phyloP scores from a whole-genome alignment of 306 rosid species.

The Vigna nakashimae region DNA sequence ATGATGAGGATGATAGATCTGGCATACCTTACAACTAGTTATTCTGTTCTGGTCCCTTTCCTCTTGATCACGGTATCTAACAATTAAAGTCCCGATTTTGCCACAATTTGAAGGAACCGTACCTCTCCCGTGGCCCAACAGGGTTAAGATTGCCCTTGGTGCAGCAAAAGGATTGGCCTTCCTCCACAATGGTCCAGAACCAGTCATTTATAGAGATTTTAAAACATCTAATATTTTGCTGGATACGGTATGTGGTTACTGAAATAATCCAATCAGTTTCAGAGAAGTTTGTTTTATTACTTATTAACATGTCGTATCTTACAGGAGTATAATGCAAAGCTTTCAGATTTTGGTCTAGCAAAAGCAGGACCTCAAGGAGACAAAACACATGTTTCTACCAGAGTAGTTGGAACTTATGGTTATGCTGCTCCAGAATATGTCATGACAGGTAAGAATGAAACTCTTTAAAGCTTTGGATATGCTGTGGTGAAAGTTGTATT shows the following conservation, averaged over 20 bases:
- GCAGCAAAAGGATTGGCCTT: conserved; percentile 98
- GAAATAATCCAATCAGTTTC: not conserved
- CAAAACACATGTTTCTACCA: conserved; percentile 94
- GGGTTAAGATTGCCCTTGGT: conserved; percentile 92
- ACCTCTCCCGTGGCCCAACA: conserved; percentile 94
- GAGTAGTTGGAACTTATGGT: conserved; percentile 97
- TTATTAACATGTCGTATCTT: conserved; percentile 40
- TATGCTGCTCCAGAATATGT: conserved; percentile 98
- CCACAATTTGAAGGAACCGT: conserved; percentile 78
- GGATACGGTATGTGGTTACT: conserved; percentile 72
- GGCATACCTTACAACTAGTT: not conserved
- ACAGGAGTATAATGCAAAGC: conserved; percentile 96
- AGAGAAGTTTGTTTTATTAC: not conserved
- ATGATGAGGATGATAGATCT: conserved; percentile 34
- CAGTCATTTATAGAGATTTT: conserved; percentile 95
- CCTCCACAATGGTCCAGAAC: conserved; percentile 93
- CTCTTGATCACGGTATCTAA: conserved; percentile 28
- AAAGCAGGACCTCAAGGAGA: conserved; percentile 99
- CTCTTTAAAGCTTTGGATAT: conserved; percentile 2
- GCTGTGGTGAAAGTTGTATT: conserved; percentile 30
- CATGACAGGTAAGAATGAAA: conserved; percentile 80
- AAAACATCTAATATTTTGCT: conserved; percentile 98
- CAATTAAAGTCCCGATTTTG: conserved; percentile 49
- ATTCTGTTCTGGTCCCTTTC: conserved; percentile 29
- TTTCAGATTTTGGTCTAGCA: conserved; percentile 98